Base-by-base conservation (phyloP, 306 rosid genomes). In the Pachyrhizus erosus region DNA sequence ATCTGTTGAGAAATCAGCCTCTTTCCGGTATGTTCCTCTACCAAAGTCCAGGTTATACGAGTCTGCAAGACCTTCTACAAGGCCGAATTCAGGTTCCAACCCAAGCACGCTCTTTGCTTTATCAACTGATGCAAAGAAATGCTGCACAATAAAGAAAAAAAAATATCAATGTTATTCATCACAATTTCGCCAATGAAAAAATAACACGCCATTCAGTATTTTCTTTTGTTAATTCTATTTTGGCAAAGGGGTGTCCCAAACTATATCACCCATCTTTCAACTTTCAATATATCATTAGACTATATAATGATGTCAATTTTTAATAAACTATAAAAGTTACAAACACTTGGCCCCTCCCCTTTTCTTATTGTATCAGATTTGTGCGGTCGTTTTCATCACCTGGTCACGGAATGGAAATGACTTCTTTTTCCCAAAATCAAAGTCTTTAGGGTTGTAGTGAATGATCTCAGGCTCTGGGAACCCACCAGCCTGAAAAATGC, bases 381-480 rank as follows among this genome's bases (percentile, higher is more conserved):
- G 66, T 69, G 48, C 9, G 8, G 73, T 51, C 43, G 51, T 37
- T 57, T 9, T 1, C 10, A 1, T 61, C 37, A 96, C 99, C 99
- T 91, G 97, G 81, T 96, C 99, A 55, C 99, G 98, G 61, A 96
- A 96, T 39, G 99, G 99, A 55, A 96, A 93, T 27, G 98, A 78
- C 82, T 96, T 96, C 94, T 93, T 96, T 79, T 96, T 93, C 49
- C 98, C 99, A 66, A 96, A 96, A 76, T 96, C 98, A 26, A 82
- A 96, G 58, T 91, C 97, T 88, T 92, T 96, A 5, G 97, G 99
- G 76, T 96, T 96, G 82, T 87, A 96, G 87, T 92, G 99, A 84
- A 93, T 52, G 77, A 96, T 76, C 90, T 96, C 99, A 15, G 99
- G 98, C 89, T 93, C 98, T 1, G 97, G 99, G 82, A 96, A 96